phyloP scores from a whole-genome alignment of 2,329 filamentous ascomycete genomes.

The Fusarium sp. region DNA sequence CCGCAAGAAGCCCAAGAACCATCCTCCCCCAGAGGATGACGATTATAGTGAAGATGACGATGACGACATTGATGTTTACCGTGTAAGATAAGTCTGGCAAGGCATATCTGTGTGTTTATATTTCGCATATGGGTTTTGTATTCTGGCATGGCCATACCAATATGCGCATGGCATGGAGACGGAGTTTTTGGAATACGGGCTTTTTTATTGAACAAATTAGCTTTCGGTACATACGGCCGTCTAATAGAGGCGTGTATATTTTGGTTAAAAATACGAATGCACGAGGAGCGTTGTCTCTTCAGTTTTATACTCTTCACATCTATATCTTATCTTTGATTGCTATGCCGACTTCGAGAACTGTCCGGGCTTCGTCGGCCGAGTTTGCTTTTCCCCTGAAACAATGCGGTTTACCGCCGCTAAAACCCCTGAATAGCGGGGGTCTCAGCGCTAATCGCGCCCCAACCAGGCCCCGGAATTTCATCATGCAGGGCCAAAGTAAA shows the following conservation, averaged over 20 bases:
- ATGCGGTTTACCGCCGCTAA: slow-evolving; percentile 27
- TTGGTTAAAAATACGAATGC: slow-evolving; percentile 18
- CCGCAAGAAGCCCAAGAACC: slow-evolving; percentile 53
- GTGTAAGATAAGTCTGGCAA: slow-evolving; percentile 28
- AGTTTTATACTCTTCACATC: not conserved
- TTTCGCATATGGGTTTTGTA: slow-evolving; percentile 16
- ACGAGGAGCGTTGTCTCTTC: slow-evolving; percentile 16
- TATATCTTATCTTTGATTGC: not conserved
- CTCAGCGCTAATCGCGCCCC: slow-evolving; percentile 33
- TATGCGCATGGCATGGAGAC: slow-evolving; percentile 25
- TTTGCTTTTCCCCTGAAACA: slow-evolving; percentile 28
- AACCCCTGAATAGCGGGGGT: slow-evolving; percentile 39
- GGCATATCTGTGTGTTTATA: slow-evolving; percentile 19
- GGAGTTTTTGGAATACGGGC: slow-evolving; percentile 22
- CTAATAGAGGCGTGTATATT: slow-evolving; percentile 24
- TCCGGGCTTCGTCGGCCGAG: slow-evolving; percentile 10
- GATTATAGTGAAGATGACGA: slow-evolving; percentile 48
- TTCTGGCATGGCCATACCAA: slow-evolving; percentile 14
- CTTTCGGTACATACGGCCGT: slow-evolving; percentile 20
- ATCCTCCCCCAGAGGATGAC: slow-evolving; percentile 39
- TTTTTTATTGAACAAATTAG: slow-evolving; percentile 21
- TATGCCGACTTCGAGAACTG: not conserved
- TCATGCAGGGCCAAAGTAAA: slow-evolving; percentile 23
- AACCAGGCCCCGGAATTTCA: slow-evolving; percentile 33
- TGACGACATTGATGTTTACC: slow-evolving; percentile 41